These are phyloP conservation scores for Allium fistulosum DNA, from an alignment of 106 monocot genomes.

Conservation along the genomic window DNA sequence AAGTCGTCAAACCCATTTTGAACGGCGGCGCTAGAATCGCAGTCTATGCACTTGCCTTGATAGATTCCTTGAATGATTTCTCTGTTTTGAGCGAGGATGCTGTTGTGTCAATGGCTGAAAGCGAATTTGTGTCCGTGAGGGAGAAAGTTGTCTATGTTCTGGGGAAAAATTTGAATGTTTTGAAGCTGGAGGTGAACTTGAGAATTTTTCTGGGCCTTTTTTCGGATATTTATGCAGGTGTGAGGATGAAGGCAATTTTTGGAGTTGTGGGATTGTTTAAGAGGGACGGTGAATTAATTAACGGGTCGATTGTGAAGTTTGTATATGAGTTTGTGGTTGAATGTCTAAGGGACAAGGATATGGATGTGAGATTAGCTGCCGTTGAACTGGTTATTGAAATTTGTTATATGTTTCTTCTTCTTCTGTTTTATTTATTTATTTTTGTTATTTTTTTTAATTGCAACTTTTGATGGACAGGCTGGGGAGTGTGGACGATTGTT, in stretches of 20 bases:
- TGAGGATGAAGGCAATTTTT: constrained; percentile 33
- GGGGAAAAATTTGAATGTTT: constrained; percentile 7
- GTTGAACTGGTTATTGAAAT: constrained; percentile 54
- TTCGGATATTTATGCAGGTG: constrained; percentile 46
- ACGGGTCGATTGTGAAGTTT: constrained; percentile 9
- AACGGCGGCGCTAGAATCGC: constrained; percentile 1
- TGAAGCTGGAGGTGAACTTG: constrained; percentile 18
- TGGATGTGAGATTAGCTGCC: constrained; percentile 36
- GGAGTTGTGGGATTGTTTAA: constrained; percentile 38
- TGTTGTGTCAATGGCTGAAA: constrained; percentile 34
- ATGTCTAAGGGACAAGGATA: constrained; percentile 53
- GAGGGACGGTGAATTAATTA: constrained; percentile 7
- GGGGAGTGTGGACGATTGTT: constrained; percentile 48
- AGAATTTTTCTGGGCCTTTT: constrained; percentile 42
- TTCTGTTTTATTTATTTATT: neutral
- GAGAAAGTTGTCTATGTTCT: constrained; percentile 32
- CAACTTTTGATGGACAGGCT: constrained; percentile 25
- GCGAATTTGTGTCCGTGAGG: constrained; percentile 27
- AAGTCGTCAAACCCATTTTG: constrained; percentile 3
- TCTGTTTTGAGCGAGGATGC: constrained; percentile 23
- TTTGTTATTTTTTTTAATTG: neutral
- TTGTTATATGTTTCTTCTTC: neutral
- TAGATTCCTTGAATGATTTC: constrained; percentile 16
- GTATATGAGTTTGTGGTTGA: constrained; percentile 33
- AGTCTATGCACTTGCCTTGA: constrained; percentile 38